Conservation (phyloP, 208 protist genomes). For the Acanthamoeba rhysodes region DNA sequence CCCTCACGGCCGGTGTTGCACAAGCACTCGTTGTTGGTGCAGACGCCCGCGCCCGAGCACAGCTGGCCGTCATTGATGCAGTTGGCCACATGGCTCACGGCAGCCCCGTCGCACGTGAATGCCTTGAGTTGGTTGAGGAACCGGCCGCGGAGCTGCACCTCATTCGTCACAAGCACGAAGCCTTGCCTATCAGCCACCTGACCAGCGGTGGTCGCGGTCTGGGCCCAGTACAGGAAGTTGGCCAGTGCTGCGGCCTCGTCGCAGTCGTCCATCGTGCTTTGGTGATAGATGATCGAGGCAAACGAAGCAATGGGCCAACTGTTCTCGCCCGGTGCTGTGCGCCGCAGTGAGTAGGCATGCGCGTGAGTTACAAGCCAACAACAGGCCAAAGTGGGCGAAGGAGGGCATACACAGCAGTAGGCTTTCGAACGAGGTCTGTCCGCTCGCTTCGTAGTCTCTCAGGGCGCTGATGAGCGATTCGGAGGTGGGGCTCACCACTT, state of each 20-base stretch:
- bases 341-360: not conserved
- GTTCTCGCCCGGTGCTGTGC: not conserved
- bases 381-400: not conserved
- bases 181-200: not conserved
- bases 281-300: not conserved
- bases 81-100: constrained; percentile 16
- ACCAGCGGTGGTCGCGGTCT: not conserved
- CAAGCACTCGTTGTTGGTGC: not conserved
- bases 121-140: constrained; percentile 8
- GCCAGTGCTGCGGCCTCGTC: not conserved
- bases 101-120: not conserved
- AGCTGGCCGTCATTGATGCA: not conserved
- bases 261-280: not conserved
- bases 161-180: not conserved
- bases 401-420: not conserved
- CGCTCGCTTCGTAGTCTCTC: not conserved
- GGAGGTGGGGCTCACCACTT: not conserved
- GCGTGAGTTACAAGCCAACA: not conserved
- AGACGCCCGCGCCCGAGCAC: not conserved
- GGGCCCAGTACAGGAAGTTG: constrained; percentile 1
- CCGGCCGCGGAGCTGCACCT: too few relatives aligned
- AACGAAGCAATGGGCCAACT: not conserved
- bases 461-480: not conserved
- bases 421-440: not conserved
- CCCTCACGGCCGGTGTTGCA: not conserved